Conservation (phyloP, 192 early-diverging fungal genomes). For the Mortierella antarctica region DNA sequence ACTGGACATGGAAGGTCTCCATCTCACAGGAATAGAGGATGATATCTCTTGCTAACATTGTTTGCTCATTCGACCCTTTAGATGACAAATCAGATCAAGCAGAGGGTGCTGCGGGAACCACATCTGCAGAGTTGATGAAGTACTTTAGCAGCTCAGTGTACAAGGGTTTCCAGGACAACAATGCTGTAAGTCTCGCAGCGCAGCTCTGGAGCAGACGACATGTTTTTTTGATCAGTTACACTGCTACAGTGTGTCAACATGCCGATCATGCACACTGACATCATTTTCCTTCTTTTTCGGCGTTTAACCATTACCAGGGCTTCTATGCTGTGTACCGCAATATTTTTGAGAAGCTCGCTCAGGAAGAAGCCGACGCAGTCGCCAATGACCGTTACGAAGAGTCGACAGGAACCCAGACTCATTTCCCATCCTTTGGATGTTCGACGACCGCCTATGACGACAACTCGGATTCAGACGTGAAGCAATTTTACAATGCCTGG, state of each 20-base stretch:
- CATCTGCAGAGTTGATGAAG: conserved; percentile 78
- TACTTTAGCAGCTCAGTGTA: conserved; percentile 83
- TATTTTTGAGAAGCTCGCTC: conserved; percentile 80
- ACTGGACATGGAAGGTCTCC: too few species aligned
- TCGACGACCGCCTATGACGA: conserved; percentile 74
- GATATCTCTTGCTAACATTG: too few species aligned
- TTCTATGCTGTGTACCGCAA: conserved; percentile 86
- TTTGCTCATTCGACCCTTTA: background rate
- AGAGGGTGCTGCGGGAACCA: conserved; percentile 65
- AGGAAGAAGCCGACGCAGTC: conserved; percentile 81
- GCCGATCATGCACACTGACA: background rate
- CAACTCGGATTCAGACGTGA: conserved; percentile 62
- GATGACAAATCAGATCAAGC: conserved; percentile 63
- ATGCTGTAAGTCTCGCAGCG: conserved; percentile 48
- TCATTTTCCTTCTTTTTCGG: conserved; percentile 5
- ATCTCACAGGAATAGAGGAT: too few species aligned
- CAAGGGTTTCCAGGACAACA: conserved; percentile 75
- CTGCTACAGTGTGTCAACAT: background rate
- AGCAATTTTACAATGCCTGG: conserved; percentile 86
- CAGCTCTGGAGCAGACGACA: background rate
- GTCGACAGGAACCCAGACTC: conserved; percentile 29
- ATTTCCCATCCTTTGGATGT: conserved; percentile 75
- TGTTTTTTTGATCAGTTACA: background rate
- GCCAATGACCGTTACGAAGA: conserved; percentile 56
- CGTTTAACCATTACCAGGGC: conserved; percentile 47